phyloP scores from a whole-genome alignment of 176 grass and related monocot genomes.

The Aegilops umbellulata region DNA sequence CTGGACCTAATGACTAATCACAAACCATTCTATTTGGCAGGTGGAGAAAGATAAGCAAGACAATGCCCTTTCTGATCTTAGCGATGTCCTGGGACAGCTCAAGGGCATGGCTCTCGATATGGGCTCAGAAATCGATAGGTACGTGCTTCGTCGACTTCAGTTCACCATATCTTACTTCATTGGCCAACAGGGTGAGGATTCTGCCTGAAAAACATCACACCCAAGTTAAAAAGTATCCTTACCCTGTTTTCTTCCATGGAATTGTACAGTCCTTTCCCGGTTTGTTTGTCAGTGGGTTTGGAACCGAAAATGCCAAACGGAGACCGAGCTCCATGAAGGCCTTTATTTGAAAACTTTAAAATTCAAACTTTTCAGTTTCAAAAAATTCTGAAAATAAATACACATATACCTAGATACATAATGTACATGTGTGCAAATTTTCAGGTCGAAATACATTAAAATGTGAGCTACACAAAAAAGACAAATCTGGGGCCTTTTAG shows the following conservation, averaged over 20 bases:
- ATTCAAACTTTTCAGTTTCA: too few species aligned
- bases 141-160: not conserved
- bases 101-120: slow-evolving; percentile 54
- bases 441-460: too few species aligned
- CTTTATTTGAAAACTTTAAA: too few species aligned
- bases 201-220: not conserved
- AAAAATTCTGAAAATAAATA: too few species aligned
- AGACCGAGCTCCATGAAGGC: too few species aligned
- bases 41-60: slow-evolving; percentile 50
- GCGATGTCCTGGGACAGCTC: slow-evolving; percentile 37
- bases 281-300: not conserved
- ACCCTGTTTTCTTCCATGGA: not conserved
- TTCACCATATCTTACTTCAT: not conserved
- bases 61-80: slow-evolving; percentile 43
- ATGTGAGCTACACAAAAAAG: too few species aligned
- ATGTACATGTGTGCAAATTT: too few species aligned
- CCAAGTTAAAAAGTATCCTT: not conserved
- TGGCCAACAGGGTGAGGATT: not conserved
- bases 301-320: too few species aligned
- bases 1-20: not conserved
- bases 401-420: too few species aligned
- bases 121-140: slow-evolving; percentile 49
- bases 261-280: not conserved
- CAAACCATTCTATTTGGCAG: slow-evolving; percentile 9
- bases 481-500: too few species aligned